Conservation (phyloP, 1,284 basidiomycete species). For the Taiwanofungus camphoratus region DNA sequence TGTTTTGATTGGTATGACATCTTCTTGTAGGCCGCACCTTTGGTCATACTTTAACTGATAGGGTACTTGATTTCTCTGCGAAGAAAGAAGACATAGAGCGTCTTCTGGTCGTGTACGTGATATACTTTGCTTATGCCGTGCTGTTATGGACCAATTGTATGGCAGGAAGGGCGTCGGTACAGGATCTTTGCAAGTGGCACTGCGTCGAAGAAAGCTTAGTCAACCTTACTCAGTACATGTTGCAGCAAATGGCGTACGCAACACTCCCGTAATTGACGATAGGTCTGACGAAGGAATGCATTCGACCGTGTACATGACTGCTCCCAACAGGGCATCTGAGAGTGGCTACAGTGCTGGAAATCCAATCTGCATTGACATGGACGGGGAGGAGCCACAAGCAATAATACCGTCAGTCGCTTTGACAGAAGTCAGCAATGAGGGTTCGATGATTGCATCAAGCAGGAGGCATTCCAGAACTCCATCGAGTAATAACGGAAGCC, state of each 20-base stretch:
- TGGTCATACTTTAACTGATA: background rate
- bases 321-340: background rate
- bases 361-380: background rate
- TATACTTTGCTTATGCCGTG: background rate
- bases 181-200: background rate
- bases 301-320: background rate
- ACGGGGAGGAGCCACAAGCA: no score
- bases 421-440: no score
- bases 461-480: no score
- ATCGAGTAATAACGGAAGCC: no score
- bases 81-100: constrained; percentile 11
- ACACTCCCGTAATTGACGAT: constrained; percentile 4
- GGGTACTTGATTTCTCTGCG: constrained; percentile 16
- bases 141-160: background rate
- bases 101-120: constrained; percentile 16
- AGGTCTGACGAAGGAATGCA: constrained; percentile 4
- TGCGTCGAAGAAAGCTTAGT: background rate
- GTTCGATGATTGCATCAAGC: no score
- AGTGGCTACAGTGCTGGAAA: background rate
- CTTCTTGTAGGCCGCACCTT: background rate
- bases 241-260: no score
- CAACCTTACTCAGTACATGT: no score
- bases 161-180: constrained; percentile 1
- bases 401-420: no score
- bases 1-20: constrained; percentile 19